Evolutionary conservation across 2,329 filamentous ascomycete species (phyloP), one percentile per base, ranked within the genome.

Genomic region (Hypocreales sp.): DNA sequence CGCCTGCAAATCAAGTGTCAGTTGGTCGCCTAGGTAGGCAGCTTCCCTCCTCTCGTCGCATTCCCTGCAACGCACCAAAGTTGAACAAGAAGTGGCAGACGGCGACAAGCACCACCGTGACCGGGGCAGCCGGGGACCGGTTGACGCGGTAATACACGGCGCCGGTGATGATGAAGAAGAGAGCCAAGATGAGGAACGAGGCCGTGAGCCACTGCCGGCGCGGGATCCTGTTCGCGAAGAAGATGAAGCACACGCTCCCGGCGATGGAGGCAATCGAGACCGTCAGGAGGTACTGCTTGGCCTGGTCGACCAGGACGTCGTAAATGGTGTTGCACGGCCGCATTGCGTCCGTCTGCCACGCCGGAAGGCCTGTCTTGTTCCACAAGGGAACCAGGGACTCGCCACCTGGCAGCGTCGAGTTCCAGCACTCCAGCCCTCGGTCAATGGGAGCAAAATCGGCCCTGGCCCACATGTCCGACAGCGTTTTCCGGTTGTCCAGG

Each of bases 71-170:
- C 51, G 27, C 37, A 61, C 61, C 64, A 43, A 68, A 62, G 35
- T 69, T 68, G 37, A 68, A 68, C 34, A 64, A 47, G 34, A 67
- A 64, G 32, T 67, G 61, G 22, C 61, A 64, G 10, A 68, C 44
- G 11, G 64, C 62, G 14, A 67, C 61, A 25, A 64, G 50, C 2
- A 58, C 53, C 1, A 68, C 55, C 2, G 61, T 68, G 9, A 53
- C 56, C 2, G 56, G 57, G 1, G 60, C 56, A 1, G 47, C 51
- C 3, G 41, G 15, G 8, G 47, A 49, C 17, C 55, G 56, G 24
- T 55, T 51, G 2, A 64, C 61, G 9, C 51, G 53, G 30, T 61
- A 66, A 39, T 62, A 67, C 7, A 64, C 53, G 15, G 56, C 56
- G 5, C 62, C 62, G 1, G 61, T 65, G 23, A 62, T 45, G 22